Evolutionary conservation across 78 protist genomes (phyloP).

Genomic region (Dictyostelium brefeldianum): DNA sequence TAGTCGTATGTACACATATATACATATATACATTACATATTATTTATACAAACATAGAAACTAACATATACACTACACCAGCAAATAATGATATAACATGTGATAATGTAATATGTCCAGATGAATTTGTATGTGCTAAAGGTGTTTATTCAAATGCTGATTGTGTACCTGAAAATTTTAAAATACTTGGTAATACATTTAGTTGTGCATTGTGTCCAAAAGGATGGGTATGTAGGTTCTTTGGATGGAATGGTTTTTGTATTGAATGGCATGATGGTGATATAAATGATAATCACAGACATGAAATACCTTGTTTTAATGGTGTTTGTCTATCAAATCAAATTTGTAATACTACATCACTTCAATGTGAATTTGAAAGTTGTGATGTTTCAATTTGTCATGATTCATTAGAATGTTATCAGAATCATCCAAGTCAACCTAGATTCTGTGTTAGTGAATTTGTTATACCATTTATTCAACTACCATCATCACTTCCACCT

Average conservation of each 20-base stretch:
- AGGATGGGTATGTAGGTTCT: slow-evolving; percentile 23
- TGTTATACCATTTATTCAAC: not conserved
- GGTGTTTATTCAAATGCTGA: slow-evolving; percentile 35
- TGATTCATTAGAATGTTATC: slow-evolving; percentile 4
- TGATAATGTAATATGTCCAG: slow-evolving; percentile 4
- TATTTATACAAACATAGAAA: not conserved
- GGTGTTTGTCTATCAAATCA: slow-evolving; percentile 15
- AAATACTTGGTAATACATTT: not conserved
- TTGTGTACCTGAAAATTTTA: not conserved
- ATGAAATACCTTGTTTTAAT: not conserved
- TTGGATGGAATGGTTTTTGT: slow-evolving; percentile 64
- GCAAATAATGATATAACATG: not conserved
- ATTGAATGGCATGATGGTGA: not conserved
- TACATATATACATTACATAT: not conserved
- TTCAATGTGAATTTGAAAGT: slow-evolving; percentile 11
- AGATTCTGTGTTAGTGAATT: slow-evolving; percentile 21
- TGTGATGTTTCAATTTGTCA: not conserved
- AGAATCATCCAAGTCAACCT: slow-evolving; percentile 32
- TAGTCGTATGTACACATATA: not conserved
- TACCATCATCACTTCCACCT: not conserved
- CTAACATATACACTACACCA: not conserved
- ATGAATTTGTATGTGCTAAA: slow-evolving; percentile 25
- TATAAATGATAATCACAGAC: not conserved
- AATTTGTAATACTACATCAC: not conserved
- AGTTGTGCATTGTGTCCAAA: slow-evolving; percentile 11